Base-by-base conservation (phyloP, 257 asterid genomes). In the Solanum chmielewskii region DNA sequence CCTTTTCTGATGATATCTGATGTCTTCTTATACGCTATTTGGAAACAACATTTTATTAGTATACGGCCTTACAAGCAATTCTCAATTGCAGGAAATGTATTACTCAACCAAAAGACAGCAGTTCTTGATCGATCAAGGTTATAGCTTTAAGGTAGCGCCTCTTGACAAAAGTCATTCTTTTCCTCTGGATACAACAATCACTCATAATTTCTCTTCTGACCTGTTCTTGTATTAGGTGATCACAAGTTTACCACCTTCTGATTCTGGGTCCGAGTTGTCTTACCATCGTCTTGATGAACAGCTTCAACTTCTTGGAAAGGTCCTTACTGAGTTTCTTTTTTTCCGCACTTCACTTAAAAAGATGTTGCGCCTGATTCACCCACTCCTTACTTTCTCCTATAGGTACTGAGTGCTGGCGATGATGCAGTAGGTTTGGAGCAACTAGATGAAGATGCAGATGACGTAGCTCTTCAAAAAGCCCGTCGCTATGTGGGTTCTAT, bases 61-160 rank as follows among this genome's bases (percentile, higher is more conserved):
- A 18, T 62, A 52, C 20, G 64, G 20, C 11, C n/a, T 16, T 18
- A 56, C 64, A 56, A 56, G 23, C n/a, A 56, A 44, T 60, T 27
- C 33, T 66, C 86, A 76, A 42, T 68, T 87, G 89, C 93, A 97
- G 99, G 99, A 97, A 90, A 97, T 96, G 99, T 97, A 93, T 87
- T 97, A 94, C 88, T 97, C 99, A 75, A 97, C 98, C 52, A 96
- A 97, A 91, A 93, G 99, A 87, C 99, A 97, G 91, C 99, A 97
- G 89, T 96, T 96, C 93, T 91, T 97, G 95, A 92, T 97, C 84
- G 99, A 97, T 91, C 99, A 97, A 90, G 99, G 99, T 85, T 97
- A 97, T 88, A 97, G 99, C 90, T 97, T 97, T 89, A 97, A 96
- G 99, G 98, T 94, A 87, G 23, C 13, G 56, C 68, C 37, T 77